Evolutionary conservation across 2,329 filamentous ascomycete genomes (phyloP).

Genomic region (Sporothrix variecibatus): DNA sequence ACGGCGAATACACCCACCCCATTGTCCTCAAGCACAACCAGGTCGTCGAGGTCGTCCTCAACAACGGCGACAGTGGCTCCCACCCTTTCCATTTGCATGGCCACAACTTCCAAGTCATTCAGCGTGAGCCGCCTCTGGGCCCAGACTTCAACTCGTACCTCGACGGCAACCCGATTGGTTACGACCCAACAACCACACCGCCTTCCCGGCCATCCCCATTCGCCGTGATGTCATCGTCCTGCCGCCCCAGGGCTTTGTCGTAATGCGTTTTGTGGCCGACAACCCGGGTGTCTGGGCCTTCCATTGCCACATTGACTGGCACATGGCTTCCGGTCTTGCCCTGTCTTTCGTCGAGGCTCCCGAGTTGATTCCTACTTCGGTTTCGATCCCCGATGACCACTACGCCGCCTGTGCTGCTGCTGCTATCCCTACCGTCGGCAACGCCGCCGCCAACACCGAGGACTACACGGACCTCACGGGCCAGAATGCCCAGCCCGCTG

Average conservation of each 20-base stretch:
- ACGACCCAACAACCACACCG: conserved; percentile 33
- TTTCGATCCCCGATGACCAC: conserved; percentile 62
- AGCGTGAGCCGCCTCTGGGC: conserved; percentile 61
- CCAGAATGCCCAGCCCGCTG: conserved; percentile 30
- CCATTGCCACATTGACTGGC: conserved; percentile 83
- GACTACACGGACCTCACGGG: conserved; percentile 36
- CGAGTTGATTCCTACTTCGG: conserved; percentile 58
- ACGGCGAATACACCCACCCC: conserved; percentile 66
- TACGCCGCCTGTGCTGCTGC: conserved; percentile 55
- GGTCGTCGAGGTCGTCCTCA: conserved; percentile 74
- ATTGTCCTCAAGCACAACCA: conserved; percentile 68
- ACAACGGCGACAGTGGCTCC: conserved; percentile 70
- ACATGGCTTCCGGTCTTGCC: conserved; percentile 66
- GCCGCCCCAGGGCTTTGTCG: conserved; percentile 65
- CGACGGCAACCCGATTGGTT: conserved; percentile 41
- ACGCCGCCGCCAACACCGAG: conserved; percentile 35
- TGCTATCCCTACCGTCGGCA: conserved; percentile 34
- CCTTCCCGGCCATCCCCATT: conserved; percentile 60
- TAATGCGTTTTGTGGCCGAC: conserved; percentile 67
- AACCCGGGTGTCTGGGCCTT: conserved; percentile 66
- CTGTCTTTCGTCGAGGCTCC: conserved; percentile 67
- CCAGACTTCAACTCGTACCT: conserved; percentile 55
- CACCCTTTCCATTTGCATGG: conserved; percentile 82
- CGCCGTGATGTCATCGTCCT: conserved; percentile 69
- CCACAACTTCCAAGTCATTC: conserved; percentile 65